Percentiles rank a stretch among this genome's conserved stretches.
phyloP scores from a whole-genome alignment of 352 stramenopile species.

The Phytophthora sp. region DNA sequence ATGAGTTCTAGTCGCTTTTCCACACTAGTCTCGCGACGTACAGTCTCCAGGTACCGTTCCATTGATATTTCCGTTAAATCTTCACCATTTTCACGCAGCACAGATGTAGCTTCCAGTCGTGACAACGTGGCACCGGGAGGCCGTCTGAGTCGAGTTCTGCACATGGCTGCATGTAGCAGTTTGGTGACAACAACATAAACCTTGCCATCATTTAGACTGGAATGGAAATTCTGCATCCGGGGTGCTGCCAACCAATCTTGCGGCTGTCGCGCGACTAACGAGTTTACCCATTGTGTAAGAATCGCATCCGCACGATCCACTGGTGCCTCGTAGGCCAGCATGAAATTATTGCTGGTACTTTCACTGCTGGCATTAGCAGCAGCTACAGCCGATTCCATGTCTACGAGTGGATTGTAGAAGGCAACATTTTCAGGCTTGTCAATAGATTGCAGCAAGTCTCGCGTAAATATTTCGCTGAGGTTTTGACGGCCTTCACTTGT shows the following conservation, averaged over 20 bases:
- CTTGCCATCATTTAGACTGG: constrained; percentile 68
- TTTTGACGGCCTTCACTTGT: constrained; percentile 72
- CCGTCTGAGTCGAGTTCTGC: constrained; percentile 46
- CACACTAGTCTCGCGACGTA: constrained; percentile 51
- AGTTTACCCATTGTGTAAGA: constrained; percentile 80
- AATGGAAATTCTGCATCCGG: constrained; percentile 71
- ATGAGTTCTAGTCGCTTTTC: constrained; percentile 74
- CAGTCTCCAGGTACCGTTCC: constrained; percentile 75
- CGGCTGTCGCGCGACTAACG: constrained; percentile 49
- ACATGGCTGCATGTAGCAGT: constrained; percentile 71
- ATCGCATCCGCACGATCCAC: constrained; percentile 74
- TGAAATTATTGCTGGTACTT: constrained; percentile 19
- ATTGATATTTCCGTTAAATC: constrained; percentile 81
- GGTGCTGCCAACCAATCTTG: constrained; percentile 56
- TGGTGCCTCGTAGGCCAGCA: constrained; percentile 50
- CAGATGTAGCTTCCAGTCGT: constrained; percentile 61
- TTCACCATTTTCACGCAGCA: constrained; percentile 78
- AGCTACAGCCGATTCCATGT: constrained; percentile 34
- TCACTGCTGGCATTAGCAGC: background rate
- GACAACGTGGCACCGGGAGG: constrained; percentile 27
- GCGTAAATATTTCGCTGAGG: constrained; percentile 62
- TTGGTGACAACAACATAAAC: constrained; percentile 65
- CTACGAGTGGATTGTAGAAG: constrained; percentile 72
- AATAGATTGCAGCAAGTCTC: constrained; percentile 64
- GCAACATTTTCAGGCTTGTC: constrained; percentile 67